These are phyloP conservation scores for Moesziomyces sp. DNA, from an alignment of 1,284 basidiomycete species.

Conservation along the genomic window DNA sequence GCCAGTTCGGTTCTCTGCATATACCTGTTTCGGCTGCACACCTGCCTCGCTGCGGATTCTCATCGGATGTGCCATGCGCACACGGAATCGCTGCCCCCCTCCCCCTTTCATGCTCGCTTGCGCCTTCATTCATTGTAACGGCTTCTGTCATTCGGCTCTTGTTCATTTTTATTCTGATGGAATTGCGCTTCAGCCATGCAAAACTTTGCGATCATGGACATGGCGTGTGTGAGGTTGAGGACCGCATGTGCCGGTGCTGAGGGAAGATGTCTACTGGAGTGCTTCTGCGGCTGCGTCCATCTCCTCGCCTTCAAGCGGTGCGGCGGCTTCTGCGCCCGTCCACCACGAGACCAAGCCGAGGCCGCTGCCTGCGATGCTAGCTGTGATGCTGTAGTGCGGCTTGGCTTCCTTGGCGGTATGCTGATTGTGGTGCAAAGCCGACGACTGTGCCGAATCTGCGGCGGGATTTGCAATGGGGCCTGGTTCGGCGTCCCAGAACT, in stretches of 20 bases:
- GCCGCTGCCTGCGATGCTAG: conserved; percentile 87
- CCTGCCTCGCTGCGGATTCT: conserved; percentile 2
- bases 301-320: conserved; percentile 4
- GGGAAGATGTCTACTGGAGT: no score
- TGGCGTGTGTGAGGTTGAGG: no score
- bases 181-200: conserved; percentile 13
- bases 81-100: not conserved
- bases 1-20: conserved; percentile 20
- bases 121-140: conserved; percentile 31
- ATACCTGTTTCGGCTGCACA: conserved; percentile 19
- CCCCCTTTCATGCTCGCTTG: not conserved
- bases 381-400: conserved; percentile 49
- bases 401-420: conserved; percentile 32
- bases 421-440: conserved; percentile 23
- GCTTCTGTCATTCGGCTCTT: conserved; percentile 16
- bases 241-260: no score
- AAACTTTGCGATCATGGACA: no score
- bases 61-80: not conserved
- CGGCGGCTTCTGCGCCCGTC: conserved; percentile 68
- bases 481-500: conserved; percentile 90
- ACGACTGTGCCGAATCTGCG: conserved; percentile 13
- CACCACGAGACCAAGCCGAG: conserved; percentile 76
- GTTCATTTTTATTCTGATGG: conserved; percentile 8
- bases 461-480: conserved; percentile 72
- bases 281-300: conserved; percentile 3